Conservation (phyloP, 2,329 filamentous ascomycete genomes). For the Orbilia javanica region DNA sequence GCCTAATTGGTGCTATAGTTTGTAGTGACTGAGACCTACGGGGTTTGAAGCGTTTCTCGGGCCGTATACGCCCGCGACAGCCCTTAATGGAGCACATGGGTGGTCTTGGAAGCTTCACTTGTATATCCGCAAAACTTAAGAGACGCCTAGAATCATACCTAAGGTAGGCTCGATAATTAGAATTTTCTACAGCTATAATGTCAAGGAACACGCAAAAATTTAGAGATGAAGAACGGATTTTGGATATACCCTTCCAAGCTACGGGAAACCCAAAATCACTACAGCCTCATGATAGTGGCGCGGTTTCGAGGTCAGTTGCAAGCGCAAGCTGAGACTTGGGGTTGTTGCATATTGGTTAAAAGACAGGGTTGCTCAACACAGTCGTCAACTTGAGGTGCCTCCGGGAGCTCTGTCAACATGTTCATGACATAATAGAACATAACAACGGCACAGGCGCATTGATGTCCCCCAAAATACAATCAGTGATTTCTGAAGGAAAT, state of each 20-base stretch:
- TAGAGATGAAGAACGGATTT: background rate
- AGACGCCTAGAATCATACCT: background rate
- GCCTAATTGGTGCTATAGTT: background rate
- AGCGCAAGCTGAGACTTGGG: background rate
- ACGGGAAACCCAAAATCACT: background rate
- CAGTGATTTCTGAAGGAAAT: background rate
- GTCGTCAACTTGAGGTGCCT: background rate
- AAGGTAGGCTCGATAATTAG: background rate
- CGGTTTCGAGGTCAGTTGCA: background rate
- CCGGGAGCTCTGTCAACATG: too few relatives aligned
- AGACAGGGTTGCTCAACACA: constrained; percentile 4
- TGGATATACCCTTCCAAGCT: background rate
- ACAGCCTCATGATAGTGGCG: background rate
- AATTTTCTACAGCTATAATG: background rate
- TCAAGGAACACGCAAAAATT: background rate
- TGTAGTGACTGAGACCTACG: background rate
- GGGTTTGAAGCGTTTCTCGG: background rate
- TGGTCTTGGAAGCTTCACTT: too few relatives aligned
- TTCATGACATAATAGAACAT: background rate
- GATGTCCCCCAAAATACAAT: background rate
- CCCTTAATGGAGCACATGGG: too few relatives aligned
- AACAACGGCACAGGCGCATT: background rate
- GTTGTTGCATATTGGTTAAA: constrained; percentile 12
- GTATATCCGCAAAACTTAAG: background rate
- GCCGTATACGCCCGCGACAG: constrained; percentile 10